These are phyloP conservation scores for Termitomyces sp. DNA, from an alignment of 768 basidiomycete genomes.

Conservation along the genomic window DNA sequence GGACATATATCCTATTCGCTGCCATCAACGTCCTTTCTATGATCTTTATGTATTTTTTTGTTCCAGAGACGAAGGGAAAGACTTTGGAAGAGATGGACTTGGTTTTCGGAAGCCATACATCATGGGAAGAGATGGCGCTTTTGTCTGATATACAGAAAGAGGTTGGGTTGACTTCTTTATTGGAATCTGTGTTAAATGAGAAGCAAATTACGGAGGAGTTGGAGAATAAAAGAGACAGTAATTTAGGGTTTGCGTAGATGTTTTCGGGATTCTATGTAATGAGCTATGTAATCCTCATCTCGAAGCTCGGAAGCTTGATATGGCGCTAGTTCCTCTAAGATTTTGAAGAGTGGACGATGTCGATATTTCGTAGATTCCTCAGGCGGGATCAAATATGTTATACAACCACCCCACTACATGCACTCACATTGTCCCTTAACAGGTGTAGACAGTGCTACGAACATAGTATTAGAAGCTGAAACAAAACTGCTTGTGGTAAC, in stretches of 20 bases:
- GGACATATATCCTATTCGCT: constrained; percentile 27
- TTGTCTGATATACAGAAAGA: constrained; percentile 12
- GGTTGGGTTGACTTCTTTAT: constrained; percentile 8
- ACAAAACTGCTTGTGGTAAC: too few relatives aligned
- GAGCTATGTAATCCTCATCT: neutral
- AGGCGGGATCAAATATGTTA: too few relatives aligned
- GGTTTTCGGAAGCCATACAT: constrained; percentile 13
- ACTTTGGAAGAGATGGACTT: constrained; percentile 24
- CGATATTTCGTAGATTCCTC: too few relatives aligned
- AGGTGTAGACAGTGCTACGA: neutral
- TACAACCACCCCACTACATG: too few relatives aligned
- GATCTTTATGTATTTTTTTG: constrained; percentile 19
- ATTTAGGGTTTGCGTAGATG: neutral
- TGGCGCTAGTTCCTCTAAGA: too few relatives aligned
- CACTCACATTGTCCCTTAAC: too few relatives aligned
- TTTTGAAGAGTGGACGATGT: too few relatives aligned
- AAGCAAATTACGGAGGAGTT: neutral
- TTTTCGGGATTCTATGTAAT: neutral
- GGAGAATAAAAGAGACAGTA: neutral
- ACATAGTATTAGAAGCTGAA: too few relatives aligned
- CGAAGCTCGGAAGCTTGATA: neutral
- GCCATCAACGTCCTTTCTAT: constrained; percentile 22
- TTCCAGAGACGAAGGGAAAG: constrained; percentile 24
- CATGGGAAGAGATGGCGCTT: constrained; percentile 10
- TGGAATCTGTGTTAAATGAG: neutral